Evolutionary conservation across 208 protist species (phyloP), one percentile per base, ranked within the genome.

Genomic region (Leishmania guyanensis): DNA sequence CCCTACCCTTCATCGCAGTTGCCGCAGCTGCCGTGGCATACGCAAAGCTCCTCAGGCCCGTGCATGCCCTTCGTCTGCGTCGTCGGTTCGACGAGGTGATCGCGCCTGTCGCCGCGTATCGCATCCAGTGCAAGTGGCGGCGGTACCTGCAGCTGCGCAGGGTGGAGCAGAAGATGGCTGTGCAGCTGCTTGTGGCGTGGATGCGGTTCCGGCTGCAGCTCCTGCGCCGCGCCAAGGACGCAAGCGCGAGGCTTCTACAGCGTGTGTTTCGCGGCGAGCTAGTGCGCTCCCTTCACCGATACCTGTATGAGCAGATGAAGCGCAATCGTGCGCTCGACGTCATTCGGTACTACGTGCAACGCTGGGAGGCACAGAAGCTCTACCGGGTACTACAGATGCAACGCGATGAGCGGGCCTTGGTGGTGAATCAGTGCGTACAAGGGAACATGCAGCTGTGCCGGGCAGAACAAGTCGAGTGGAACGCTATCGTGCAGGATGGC

Each of bases 51-150:
- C 81, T 88, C 46, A 81, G 81, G 43, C 81, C 83, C 0, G 81
- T 90, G 48, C 22, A 48, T 50, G 69, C 84, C 14, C 54, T 86
- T 36, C 91, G 91, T 2, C 77, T 36, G 56, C 69, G 68, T 50
- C 78, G 88, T 43, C 50, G 43, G 20, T 77, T 85, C 65, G 86
- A 88, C 33, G 85, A 73, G 10, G 77, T 91, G 29, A 82, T 83
- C n/a, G 89, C 86, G 48, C 91, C 91, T 17, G 83, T 65, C 16
- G 93, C 93, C 5, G 91, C 90, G 9, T 95, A 86, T 80, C 62
- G 80, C 39, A 91, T 97, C 77, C 90, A 95, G 87, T 93, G 89
- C 53, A 62, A 68, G 71, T 97, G 91, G 91, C 86, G 93, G 26
- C 82, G 84, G 22, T 79, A 77, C 43, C 70, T 70, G 74, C 91